A percentile compares a stretch with the other conserved stretches of the same genome.
Evolutionary conservation across 108 stramenopile genomes (phyloP).

Genomic region (Mediolabrus comicus): DNA sequence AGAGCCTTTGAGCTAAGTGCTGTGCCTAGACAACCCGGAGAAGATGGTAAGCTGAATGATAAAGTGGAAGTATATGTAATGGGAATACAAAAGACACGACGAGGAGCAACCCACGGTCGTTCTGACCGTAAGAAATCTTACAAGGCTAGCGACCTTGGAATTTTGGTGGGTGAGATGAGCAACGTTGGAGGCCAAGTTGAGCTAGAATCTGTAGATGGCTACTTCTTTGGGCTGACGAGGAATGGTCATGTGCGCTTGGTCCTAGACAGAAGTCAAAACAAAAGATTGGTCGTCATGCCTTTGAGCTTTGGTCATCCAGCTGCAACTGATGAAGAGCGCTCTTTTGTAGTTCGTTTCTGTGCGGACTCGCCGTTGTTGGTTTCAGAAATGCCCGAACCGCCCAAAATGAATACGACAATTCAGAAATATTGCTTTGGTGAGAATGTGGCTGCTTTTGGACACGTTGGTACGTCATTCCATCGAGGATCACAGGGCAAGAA

Average conservation of each 20-base stretch:
- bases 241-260: slow-evolving; percentile 60
- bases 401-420: slow-evolving; percentile 51
- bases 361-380: slow-evolving; percentile 67
- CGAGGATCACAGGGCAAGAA: slow-evolving; percentile 37
- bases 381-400: slow-evolving; percentile 50
- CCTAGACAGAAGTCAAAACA: slow-evolving; percentile 46
- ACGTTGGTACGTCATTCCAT: slow-evolving; percentile 35
- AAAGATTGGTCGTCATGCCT: slow-evolving; percentile 66
- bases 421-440: slow-evolving; percentile 49
- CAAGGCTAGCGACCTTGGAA: slow-evolving; percentile 67
- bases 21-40: slow-evolving; percentile 44
- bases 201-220: slow-evolving; percentile 46
- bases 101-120: slow-evolving; percentile 64
- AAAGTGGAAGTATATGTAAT: slow-evolving; percentile 65
- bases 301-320: slow-evolving; percentile 70
- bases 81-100: slow-evolving; percentile 69
- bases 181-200: slow-evolving; percentile 12
- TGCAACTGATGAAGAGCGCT: slow-evolving; percentile 62
- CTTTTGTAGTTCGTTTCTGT: slow-evolving; percentile 67
- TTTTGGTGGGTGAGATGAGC: slow-evolving; percentile 50
- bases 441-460: slow-evolving; percentile 38
- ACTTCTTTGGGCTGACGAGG: slow-evolving; percentile 57
- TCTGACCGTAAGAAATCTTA: slow-evolving; percentile 67
- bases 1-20: slow-evolving; percentile 64
- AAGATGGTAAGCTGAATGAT: slow-evolving; percentile 31